Evolutionary conservation across 129 eudicot genomes (phyloP).

Genomic region (Tanacetum coccineum): DNA sequence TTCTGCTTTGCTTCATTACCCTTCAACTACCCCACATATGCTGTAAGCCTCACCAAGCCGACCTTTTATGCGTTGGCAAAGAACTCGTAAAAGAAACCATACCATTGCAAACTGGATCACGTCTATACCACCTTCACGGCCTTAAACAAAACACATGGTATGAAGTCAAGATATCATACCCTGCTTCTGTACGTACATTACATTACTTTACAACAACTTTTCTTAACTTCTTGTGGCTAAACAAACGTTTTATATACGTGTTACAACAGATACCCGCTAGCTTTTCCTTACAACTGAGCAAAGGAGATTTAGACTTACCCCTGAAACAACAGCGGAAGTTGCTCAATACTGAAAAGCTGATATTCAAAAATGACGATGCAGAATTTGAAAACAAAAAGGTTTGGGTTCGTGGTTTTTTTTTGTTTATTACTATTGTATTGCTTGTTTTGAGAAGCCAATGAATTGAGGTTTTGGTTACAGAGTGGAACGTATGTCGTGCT

Average conservation of each 20-base stretch:
- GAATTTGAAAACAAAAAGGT: too few relatives aligned
- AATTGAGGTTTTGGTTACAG: slow-evolving; percentile 30
- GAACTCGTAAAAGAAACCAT: slow-evolving; percentile 66
- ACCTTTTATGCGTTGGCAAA: slow-evolving; percentile 55
- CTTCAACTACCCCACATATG: too few relatives aligned
- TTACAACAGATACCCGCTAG: slow-evolving; percentile 72
- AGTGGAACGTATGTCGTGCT: slow-evolving; percentile 49
- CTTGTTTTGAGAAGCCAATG: too few relatives aligned
- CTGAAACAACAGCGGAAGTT: slow-evolving; percentile 55
- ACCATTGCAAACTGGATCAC: slow-evolving; percentile 58
- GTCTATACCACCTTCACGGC: slow-evolving; percentile 64
- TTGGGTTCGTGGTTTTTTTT: not conserved
- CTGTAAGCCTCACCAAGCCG: slow-evolving; percentile 31
- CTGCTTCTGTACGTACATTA: slow-evolving; percentile 84
- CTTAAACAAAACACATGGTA: slow-evolving; percentile 62
- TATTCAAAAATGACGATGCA: slow-evolving; percentile 63
- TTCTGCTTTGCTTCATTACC: not conserved
- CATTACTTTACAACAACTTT: not conserved
- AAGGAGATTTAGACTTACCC: slow-evolving; percentile 37
- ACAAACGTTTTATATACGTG: not conserved
- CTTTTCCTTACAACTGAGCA: slow-evolving; percentile 61
- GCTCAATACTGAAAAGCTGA: slow-evolving; percentile 84
- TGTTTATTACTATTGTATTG: too few relatives aligned
- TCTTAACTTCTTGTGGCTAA: not conserved
- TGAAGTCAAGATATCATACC: slow-evolving; percentile 99